Base-by-base conservation (phyloP, 129 eudicot genomes). In the Helichrysum umbraculigerum region DNA sequence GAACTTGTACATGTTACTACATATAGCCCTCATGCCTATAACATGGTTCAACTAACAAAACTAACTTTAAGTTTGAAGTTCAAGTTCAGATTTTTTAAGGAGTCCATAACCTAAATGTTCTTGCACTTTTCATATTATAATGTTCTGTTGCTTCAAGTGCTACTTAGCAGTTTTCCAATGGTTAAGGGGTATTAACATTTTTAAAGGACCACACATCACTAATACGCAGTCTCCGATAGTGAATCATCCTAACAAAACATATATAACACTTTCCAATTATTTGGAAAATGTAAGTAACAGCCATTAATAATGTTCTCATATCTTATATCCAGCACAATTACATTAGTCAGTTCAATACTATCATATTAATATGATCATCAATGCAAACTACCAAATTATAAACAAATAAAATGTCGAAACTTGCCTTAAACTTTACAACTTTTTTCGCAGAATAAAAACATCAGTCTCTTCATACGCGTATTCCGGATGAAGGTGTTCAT, bases 391-490 rank as follows among this genome's bases (percentile, higher is more conserved):
- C 16, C 4, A 11, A 44, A 12, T 32, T 19, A 54, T 10, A 33
- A 11, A 57, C 16, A 4, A 54, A 16, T 14, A n/a, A n/a, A 35
- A n/a, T 21, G 58, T 28, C 47, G 30, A 4, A 71, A 73, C 73
- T 79, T 6, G 72, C 83, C 78, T 64, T 29, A 72, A 29, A 21
- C 33, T 71, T 58, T 61, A 70, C 86, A 74, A 41, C 82, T 87
- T 94, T 88, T 89, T 94, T 73, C 97, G 76, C 66, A 94, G 73
- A 29, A 91, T 66, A 69, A 82, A 94, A 34, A 94, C 90, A 59
- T 94, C 97, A 44, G 89, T 66, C 82, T 94, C 98, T 84, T 91
- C 96, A 29, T 80, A 94, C 7, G 89, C 88, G 61, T 94, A 94
- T 7, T 94, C 98, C 3, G 84, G 84, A 35, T 91, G 97, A 87